These are phyloP conservation scores for Aspergillus costaricaensis DNA, from an alignment of 2,329 filamentous ascomycete genomes.

Conservation along the genomic window DNA sequence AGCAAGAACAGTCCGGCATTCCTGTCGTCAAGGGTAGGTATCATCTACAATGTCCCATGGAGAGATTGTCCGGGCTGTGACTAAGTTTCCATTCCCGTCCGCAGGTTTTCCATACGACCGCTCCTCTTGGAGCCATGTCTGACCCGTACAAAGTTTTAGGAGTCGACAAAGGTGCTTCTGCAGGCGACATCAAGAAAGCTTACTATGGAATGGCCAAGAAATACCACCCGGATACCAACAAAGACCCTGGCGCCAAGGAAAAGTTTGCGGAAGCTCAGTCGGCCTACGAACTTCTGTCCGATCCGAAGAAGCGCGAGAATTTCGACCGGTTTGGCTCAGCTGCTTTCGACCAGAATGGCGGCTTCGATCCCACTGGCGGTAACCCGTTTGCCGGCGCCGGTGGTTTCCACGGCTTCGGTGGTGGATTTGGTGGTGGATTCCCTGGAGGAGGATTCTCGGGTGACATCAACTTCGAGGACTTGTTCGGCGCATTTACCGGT, in stretches of 20 bases:
- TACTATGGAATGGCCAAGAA: slow-evolving; percentile 98
- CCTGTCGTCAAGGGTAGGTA: slow-evolving; percentile 36
- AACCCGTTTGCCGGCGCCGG: slow-evolving; percentile 55
- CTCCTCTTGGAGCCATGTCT: slow-evolving; percentile 67
- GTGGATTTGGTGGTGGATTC: slow-evolving; percentile 58
- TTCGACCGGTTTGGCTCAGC: slow-evolving; percentile 89
- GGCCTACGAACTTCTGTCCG: slow-evolving; percentile 90
- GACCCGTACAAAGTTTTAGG: slow-evolving; percentile 89
- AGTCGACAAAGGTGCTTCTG: slow-evolving; percentile 76
- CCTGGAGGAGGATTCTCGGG: slow-evolving; percentile 68
- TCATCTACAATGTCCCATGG: not conserved
- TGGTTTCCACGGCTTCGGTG: slow-evolving; percentile 62
- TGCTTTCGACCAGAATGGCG: slow-evolving; percentile 66
- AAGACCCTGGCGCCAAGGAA: slow-evolving; percentile 89
- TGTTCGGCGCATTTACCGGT: slow-evolving; percentile 84
- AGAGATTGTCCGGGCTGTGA: not conserved
- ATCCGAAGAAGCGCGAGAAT: slow-evolving; percentile 88
- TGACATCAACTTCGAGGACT: slow-evolving; percentile 93
- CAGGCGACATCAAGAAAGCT: slow-evolving; percentile 93
- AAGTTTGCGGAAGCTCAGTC: slow-evolving; percentile 91
- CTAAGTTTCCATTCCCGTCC: slow-evolving; percentile 13
- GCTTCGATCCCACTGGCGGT: slow-evolving; percentile 73
- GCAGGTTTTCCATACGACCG: slow-evolving; percentile 48
- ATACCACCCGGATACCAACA: slow-evolving; percentile 97
- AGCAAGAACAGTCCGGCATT: slow-evolving; percentile 28